phyloP scores from a whole-genome alignment of 768 basidiomycete species.

The Pisolithus tinctorius region DNA sequence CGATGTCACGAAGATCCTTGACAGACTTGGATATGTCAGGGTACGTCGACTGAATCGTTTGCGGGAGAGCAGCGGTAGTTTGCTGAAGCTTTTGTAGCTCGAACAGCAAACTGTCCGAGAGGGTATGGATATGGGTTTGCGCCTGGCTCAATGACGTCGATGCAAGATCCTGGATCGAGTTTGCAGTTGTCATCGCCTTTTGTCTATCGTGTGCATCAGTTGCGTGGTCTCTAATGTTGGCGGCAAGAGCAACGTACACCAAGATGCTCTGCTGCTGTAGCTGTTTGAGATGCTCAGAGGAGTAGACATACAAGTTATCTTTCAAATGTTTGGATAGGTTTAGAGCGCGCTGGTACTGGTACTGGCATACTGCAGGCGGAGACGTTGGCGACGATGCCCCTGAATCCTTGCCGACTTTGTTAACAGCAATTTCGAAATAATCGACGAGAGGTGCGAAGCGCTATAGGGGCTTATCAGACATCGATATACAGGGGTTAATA shows the following conservation, averaged over 20 bases:
- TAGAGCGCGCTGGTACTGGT: constrained; percentile 73
- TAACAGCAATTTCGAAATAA: constrained; percentile 57
- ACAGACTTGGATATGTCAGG: constrained; percentile 47
- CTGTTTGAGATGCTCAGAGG: constrained; percentile 65
- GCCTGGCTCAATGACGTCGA: constrained; percentile 49
- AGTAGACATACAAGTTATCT: constrained; percentile 58
- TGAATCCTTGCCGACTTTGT: constrained; percentile 39
- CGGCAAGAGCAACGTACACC: constrained; percentile 38
- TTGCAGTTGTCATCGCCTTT: constrained; percentile 62
- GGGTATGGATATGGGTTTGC: constrained; percentile 48
- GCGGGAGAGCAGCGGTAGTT: constrained; percentile 51
- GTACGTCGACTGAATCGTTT: constrained; percentile 54
- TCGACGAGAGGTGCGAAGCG: constrained; percentile 71
- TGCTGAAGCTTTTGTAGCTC: constrained; percentile 64
- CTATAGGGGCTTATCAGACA: constrained; percentile 28
- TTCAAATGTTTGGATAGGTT: constrained; percentile 57
- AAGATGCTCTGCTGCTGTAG: constrained; percentile 59
- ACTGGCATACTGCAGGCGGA: constrained; percentile 49
- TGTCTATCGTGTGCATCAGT: constrained; percentile 37
- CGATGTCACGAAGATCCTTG: constrained; percentile 46
- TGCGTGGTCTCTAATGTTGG: constrained; percentile 1
- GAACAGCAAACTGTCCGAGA: constrained; percentile 59
- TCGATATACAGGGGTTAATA: constrained; percentile 12
- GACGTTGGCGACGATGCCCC: constrained; percentile 41
- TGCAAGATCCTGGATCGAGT: constrained; percentile 53